phyloP scores from a whole-genome alignment of 805 yeast species.

The Saturnispora serradocipensis region DNA sequence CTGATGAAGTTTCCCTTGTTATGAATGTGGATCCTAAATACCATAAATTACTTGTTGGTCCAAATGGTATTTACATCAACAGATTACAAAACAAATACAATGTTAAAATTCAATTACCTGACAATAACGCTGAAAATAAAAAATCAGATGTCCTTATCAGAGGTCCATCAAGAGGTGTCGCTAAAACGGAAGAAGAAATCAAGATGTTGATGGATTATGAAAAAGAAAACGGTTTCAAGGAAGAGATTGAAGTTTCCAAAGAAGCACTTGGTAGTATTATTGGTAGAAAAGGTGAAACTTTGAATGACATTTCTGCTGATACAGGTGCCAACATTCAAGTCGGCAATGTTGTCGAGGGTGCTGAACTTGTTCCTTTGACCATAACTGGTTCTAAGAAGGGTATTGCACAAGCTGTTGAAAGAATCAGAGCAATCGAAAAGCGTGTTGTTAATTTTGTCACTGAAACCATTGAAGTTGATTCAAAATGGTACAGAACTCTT shows the following conservation, averaged over 20 bases:
- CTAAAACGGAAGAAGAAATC: conserved; percentile 75
- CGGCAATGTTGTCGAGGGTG: conserved; percentile 29
- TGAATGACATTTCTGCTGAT: conserved; percentile 69
- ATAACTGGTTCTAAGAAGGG: conserved; percentile 72
- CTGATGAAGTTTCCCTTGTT: conserved; percentile 65
- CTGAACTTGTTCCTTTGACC: conserved; percentile 50
- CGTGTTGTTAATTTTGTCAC: conserved; percentile 56
- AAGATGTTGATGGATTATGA: conserved; percentile 78
- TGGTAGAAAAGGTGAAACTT: conserved; percentile 80
- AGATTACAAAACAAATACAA: conserved; percentile 82
- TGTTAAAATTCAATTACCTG: conserved; percentile 73
- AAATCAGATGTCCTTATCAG: conserved; percentile 60
- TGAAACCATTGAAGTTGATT: conserved; percentile 55
- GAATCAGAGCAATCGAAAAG: conserved; percentile 52
- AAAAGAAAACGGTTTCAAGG: conserved; percentile 69
- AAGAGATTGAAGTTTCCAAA: conserved; percentile 56
- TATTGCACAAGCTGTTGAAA: conserved; percentile 60
- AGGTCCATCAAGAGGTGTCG: conserved; percentile 88
- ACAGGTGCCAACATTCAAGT: conserved; percentile 50
- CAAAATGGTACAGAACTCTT: conserved; percentile 63
- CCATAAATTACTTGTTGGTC: conserved; percentile 79
- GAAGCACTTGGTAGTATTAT: conserved; percentile 76
- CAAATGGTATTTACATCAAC: conserved; percentile 68
- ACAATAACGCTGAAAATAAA: conserved; percentile 34
- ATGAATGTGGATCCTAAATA: conserved; percentile 65